Conservation (phyloP, 1,139 yeast species). For the Pneumocystis carinii region DNA sequence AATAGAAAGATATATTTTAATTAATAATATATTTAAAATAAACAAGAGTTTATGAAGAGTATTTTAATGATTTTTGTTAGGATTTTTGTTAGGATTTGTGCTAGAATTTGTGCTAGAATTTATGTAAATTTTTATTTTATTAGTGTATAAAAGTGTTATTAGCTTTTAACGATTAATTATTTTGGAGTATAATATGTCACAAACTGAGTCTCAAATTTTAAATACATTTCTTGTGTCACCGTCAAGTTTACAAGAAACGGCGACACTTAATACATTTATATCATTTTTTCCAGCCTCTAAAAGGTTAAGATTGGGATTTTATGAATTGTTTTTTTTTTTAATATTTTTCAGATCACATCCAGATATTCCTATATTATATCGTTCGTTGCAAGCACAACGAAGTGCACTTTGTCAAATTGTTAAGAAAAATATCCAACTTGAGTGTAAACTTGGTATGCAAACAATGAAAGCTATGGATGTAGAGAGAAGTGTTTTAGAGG, state of each 20-base stretch:
- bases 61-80: too few relatives aligned
- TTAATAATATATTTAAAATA: too few relatives aligned
- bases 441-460: neutral
- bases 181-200: neutral
- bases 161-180: too few relatives aligned
- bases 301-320: neutral
- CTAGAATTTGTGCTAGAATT: too few relatives aligned
- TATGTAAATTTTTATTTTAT: too few relatives aligned
- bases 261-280: neutral
- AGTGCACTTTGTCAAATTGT: neutral
- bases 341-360: neutral
- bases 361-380: neutral
- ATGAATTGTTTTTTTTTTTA: neutral
- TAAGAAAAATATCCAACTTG: neutral
- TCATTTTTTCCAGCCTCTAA: neutral
- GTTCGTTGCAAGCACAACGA: neutral
- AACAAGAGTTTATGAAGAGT: too few relatives aligned
- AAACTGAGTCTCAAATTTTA: neutral
- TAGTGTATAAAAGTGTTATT: too few relatives aligned
- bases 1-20: too few relatives aligned
- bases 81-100: too few relatives aligned
- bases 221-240: neutral
- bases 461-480: neutral
- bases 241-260: neutral
- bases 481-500: neutral